These are phyloP conservation scores for Trichoderma sp. DNA, from an alignment of 2,329 filamentous ascomycete genomes.

Conservation along the genomic window DNA sequence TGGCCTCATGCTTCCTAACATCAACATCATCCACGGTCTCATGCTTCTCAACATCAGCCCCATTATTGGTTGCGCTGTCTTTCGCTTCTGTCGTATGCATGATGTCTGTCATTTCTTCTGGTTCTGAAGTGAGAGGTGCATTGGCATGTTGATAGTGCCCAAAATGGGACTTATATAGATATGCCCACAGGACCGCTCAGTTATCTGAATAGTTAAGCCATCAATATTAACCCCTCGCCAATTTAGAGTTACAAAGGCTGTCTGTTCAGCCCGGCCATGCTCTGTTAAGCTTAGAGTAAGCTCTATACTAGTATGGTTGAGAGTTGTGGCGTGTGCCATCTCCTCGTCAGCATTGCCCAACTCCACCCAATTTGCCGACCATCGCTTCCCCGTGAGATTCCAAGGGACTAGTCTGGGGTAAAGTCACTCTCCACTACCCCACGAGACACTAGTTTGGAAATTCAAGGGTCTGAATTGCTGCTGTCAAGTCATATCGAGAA, in stretches of 20 bases:
- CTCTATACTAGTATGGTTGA: neutral
- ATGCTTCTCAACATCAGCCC: neutral
- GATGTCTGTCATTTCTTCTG: neutral
- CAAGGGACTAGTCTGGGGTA: neutral
- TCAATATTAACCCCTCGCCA: neutral
- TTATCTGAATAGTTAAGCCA: neutral
- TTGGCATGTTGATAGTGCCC: neutral
- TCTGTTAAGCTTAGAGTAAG: neutral
- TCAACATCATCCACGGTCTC: neutral
- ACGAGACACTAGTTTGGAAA: neutral
- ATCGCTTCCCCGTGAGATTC: neutral
- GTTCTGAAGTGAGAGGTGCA: neutral
- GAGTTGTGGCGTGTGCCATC: neutral
- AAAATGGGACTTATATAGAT: neutral
- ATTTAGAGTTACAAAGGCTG: neutral
- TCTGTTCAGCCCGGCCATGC: neutral
- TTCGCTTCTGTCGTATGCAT: neutral
- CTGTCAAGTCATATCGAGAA: neutral
- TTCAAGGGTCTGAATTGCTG: neutral
- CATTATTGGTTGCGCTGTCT: neutral
- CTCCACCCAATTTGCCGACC: neutral
- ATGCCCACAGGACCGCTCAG: neutral
- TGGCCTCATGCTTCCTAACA: neutral
- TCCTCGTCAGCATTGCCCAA: neutral
- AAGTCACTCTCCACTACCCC: neutral